Conservation (phyloP, 176 grass and related monocot species). For the Elymus sibiricus region DNA sequence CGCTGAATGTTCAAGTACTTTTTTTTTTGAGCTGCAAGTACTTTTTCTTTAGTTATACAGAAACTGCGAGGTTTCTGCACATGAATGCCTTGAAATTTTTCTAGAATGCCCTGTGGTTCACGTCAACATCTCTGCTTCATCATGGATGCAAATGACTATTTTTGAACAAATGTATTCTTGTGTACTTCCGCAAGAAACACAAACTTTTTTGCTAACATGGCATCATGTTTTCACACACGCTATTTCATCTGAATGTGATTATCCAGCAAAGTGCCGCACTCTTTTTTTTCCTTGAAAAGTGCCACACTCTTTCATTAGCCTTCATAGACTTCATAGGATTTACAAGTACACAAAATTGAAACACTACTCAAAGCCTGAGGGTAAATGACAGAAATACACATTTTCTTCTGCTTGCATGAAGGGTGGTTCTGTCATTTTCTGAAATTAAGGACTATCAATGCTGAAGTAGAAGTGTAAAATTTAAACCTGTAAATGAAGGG, state of each 20-base stretch:
- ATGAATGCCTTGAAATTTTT: neutral
- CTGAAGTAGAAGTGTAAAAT: neutral
- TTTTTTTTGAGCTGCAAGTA: neutral
- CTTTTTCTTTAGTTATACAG: neutral
- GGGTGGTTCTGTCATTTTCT: neutral
- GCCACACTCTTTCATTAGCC: too few species aligned
- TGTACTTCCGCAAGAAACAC: neutral
- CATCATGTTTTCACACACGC: neutral
- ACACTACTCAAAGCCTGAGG: neutral
- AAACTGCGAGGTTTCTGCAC: neutral
- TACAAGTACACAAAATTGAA: neutral
- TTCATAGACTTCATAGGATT: too few species aligned
- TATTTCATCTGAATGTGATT: neutral
- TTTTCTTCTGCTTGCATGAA: neutral
- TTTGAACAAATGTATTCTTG: neutral
- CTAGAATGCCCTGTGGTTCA: neutral
- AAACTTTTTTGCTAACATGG: neutral
- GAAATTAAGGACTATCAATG: neutral
- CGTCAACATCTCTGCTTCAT: neutral
- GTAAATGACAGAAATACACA: neutral
- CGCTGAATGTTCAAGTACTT: neutral
- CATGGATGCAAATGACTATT: neutral
- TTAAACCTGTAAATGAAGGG: slow-evolving; percentile 6
- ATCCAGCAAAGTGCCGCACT: neutral
- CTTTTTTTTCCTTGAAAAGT: too few species aligned